These are phyloP conservation scores for Colletotrichum viniferum DNA, from an alignment of 2,329 filamentous ascomycete species.

Conservation along the genomic window DNA sequence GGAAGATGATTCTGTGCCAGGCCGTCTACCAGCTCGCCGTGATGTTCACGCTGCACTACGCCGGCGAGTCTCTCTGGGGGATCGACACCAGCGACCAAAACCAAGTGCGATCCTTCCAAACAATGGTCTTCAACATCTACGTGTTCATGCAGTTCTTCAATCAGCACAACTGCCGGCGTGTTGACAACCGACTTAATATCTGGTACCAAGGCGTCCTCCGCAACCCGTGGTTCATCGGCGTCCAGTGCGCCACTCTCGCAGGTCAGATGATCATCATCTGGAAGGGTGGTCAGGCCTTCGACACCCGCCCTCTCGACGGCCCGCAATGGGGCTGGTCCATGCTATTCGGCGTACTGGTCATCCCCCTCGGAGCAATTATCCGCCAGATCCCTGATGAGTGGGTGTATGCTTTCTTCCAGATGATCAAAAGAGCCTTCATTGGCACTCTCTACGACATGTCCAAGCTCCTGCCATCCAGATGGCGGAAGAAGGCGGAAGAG, in stretches of 20 bases:
- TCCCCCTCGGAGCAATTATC: slow-evolving; percentile 61
- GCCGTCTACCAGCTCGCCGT: slow-evolving; percentile 72
- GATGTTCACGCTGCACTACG: slow-evolving; percentile 66
- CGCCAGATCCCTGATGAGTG: slow-evolving; percentile 49
- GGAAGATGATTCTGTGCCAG: slow-evolving; percentile 84
- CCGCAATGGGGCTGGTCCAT: slow-evolving; percentile 74
- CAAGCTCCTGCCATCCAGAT: slow-evolving; percentile 19
- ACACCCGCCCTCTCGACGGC: slow-evolving; percentile 63
- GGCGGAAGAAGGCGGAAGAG: slow-evolving; percentile 23
- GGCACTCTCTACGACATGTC: slow-evolving; percentile 21
- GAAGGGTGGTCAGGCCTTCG: slow-evolving; percentile 71
- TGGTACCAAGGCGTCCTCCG: slow-evolving; percentile 73
- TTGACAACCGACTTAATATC: slow-evolving; percentile 84
- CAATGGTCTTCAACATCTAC: slow-evolving; percentile 83
- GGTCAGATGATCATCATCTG: slow-evolving; percentile 77
- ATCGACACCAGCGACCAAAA: neutral
- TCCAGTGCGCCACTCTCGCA: slow-evolving; percentile 69
- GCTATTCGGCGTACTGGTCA: slow-evolving; percentile 67
- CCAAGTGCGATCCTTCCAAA: slow-evolving; percentile 51
- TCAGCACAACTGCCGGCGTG: slow-evolving; percentile 79
- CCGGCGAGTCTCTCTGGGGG: slow-evolving; percentile 54
- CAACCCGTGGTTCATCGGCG: slow-evolving; percentile 79
- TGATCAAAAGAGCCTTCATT: slow-evolving; percentile 33
- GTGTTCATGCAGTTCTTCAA: slow-evolving; percentile 94
- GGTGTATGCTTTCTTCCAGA: slow-evolving; percentile 28